Evolutionary conservation across 495 filamentous ascomycete species (phyloP).

Genomic region (Penicillium argentinense): DNA sequence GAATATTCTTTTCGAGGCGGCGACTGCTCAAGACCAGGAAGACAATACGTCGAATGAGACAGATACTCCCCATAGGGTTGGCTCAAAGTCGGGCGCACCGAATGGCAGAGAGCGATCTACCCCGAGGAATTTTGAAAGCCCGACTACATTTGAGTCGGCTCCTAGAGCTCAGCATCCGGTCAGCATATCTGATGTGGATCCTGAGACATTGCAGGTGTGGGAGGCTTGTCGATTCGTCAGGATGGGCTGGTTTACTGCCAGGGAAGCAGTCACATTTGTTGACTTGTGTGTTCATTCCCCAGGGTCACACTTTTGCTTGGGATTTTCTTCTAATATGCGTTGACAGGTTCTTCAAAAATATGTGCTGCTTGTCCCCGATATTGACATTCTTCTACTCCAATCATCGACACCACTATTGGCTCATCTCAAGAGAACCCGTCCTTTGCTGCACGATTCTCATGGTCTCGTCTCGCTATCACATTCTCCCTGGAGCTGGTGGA

Average conservation of each 20-base stretch:
- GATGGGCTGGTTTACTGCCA: slow-evolving; percentile 54
- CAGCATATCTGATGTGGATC: slow-evolving; percentile 28
- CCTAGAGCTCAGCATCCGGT: slow-evolving; percentile 26
- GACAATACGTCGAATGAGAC: slow-evolving; percentile 16
- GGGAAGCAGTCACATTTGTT: slow-evolving; percentile 49
- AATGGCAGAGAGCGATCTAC: slow-evolving; percentile 13
- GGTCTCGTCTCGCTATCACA: slow-evolving; percentile 53
- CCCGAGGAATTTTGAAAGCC: slow-evolving; percentile 17
- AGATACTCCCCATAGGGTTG: slow-evolving; percentile 10
- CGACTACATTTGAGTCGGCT: slow-evolving; percentile 20
- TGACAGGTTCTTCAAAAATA: slow-evolving; percentile 58
- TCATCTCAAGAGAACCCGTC: slow-evolving; percentile 49
- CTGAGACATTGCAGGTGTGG: slow-evolving; percentile 46
- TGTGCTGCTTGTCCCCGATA: slow-evolving; percentile 53
- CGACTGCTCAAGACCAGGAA: slow-evolving; percentile 39
- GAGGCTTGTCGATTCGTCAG: slow-evolving; percentile 51
- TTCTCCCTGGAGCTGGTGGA: slow-evolving; percentile 51
- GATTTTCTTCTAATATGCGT: too few relatives aligned
- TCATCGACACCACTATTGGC: slow-evolving; percentile 42
- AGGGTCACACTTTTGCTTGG: too few relatives aligned
- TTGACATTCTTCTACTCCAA: slow-evolving; percentile 51
- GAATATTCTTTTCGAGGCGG: slow-evolving; percentile 54
- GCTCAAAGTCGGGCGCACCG: slow-evolving; percentile 9
- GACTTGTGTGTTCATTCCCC: slow-evolving; percentile 49
- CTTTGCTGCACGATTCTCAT: slow-evolving; percentile 53